phyloP scores from a whole-genome alignment of 768 basidiomycete genomes.

The Leccinum aurantiacum region DNA sequence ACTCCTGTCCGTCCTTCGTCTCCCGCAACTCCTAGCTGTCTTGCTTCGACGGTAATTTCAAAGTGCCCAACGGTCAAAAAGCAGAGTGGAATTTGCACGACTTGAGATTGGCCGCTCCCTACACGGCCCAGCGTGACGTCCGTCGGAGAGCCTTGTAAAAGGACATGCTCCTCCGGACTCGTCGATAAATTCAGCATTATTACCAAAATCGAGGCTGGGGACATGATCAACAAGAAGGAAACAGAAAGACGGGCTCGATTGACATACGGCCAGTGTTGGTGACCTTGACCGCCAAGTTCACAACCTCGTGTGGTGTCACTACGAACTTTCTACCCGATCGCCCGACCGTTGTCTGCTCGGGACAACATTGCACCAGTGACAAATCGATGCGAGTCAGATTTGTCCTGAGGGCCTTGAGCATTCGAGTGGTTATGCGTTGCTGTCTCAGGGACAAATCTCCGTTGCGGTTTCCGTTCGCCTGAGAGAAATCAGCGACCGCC shows the following conservation, averaged over 20 bases:
- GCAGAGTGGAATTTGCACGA: slow-evolving; percentile 59
- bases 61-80: slow-evolving; percentile 75
- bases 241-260: not conserved
- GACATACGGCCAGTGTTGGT: slow-evolving; percentile 68
- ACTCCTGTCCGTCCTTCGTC: slow-evolving; percentile 23
- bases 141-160: slow-evolving; percentile 65
- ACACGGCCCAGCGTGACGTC: slow-evolving; percentile 68
- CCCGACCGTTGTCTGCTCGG: slow-evolving; percentile 18
- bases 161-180: slow-evolving; percentile 61
- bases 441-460: slow-evolving; percentile 78
- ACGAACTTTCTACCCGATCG: slow-evolving; percentile 41
- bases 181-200: slow-evolving; percentile 54
- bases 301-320: slow-evolving; percentile 59
- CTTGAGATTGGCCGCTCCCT: slow-evolving; percentile 49
- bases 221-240: slow-evolving; percentile 10
- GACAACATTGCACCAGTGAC: slow-evolving; percentile 40
- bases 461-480: slow-evolving; percentile 78
- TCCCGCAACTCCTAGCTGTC: slow-evolving; percentile 21
- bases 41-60: slow-evolving; percentile 41
- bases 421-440: slow-evolving; percentile 72
- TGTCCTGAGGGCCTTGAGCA: slow-evolving; percentile 75
- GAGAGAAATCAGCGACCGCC: slow-evolving; percentile 2
- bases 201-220: slow-evolving; percentile 49
- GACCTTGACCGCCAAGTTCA: slow-evolving; percentile 56
- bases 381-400: slow-evolving; percentile 65